Evolutionary conservation across 805 yeast genomes (phyloP).

Genomic region (Jamesozyma hellenica): DNA sequence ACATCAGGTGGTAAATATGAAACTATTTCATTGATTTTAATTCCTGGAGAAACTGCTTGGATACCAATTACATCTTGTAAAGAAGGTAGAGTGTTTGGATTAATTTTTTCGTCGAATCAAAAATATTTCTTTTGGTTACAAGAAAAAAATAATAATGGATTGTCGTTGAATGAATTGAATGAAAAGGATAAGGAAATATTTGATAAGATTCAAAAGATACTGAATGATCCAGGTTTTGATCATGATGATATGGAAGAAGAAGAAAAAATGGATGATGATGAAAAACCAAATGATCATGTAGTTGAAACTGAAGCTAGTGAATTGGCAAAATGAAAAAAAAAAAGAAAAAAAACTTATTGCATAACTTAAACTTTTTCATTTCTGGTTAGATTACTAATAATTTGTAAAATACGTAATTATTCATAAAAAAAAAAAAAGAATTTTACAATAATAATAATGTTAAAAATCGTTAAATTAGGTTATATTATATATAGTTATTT

Average conservation of each 20-base stretch:
- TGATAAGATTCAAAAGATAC: conserved; percentile 40
- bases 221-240: conserved; percentile 28
- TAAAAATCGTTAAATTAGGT: no score
- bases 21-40: conserved; percentile 44
- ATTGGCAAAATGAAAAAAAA: conserved; percentile 8
- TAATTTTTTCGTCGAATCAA: conserved; percentile 60
- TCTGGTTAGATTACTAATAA: no score
- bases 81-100: conserved; percentile 67
- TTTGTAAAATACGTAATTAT: no score
- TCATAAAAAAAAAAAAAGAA: no score
- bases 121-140: conserved; percentile 62
- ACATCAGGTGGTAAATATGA: conserved; percentile 19
- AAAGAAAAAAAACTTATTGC: no score
- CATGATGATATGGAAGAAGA: conserved; percentile 8
- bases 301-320: not conserved
- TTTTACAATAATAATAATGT: no score
- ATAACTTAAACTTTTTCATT: no score
- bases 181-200: conserved; percentile 46
- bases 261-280: conserved; percentile 8
- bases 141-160: conserved; percentile 47
- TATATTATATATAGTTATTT: no score
- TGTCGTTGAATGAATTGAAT: conserved; percentile 38
- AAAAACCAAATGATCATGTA: conserved; percentile 11
- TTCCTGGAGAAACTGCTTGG: conserved; percentile 81
- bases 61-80: conserved; percentile 55